Evolutionary conservation across 495 filamentous ascomycete species (phyloP).

Genomic region (Penicillium crystallinum): DNA sequence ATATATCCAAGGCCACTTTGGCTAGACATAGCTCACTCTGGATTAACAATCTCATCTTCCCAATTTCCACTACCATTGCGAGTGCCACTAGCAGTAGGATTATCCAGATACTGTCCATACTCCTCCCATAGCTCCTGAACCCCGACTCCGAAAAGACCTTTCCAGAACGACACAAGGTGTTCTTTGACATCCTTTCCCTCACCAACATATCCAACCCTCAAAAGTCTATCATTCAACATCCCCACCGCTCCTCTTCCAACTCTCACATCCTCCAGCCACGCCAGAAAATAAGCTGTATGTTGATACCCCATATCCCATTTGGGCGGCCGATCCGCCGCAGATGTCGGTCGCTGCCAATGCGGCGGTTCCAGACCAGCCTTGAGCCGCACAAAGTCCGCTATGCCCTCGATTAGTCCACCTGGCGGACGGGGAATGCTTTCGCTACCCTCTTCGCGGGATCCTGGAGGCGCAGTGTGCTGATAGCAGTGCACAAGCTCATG

Average conservation of each 20-base stretch:
- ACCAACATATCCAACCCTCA: constrained; percentile 48
- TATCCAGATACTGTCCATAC: constrained; percentile 51
- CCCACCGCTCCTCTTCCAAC: constrained; percentile 70
- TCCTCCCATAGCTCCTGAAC: constrained; percentile 70
- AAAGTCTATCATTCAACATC: constrained; percentile 61
- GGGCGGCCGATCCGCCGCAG: constrained; percentile 35
- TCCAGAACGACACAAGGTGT: constrained; percentile 63
- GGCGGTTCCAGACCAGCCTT: constrained; percentile 67
- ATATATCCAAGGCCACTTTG: no score
- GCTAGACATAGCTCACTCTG: no score
- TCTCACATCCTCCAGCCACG: constrained; percentile 61
- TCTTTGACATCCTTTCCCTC: constrained; percentile 31
- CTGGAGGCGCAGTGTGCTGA: constrained; percentile 65
- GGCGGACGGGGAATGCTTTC: constrained; percentile 41
- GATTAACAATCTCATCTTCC: constrained; percentile 29
- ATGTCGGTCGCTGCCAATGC: constrained; percentile 69
- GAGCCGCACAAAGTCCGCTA: constrained; percentile 90
- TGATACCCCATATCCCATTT: constrained; percentile 92
- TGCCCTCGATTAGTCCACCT: constrained; percentile 81
- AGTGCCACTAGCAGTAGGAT: background rate
- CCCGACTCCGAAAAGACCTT: constrained; percentile 54
- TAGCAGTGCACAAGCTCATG: constrained; percentile 98
- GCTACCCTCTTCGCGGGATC: constrained; percentile 21
- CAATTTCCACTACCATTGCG: constrained; percentile 16
- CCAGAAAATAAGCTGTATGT: constrained; percentile 85